A percentile compares a stretch with the other conserved stretches of the same genome.
phyloP scores from a whole-genome alignment of 257 asterid genomes.

The Phtheirospermum japonicum region DNA sequence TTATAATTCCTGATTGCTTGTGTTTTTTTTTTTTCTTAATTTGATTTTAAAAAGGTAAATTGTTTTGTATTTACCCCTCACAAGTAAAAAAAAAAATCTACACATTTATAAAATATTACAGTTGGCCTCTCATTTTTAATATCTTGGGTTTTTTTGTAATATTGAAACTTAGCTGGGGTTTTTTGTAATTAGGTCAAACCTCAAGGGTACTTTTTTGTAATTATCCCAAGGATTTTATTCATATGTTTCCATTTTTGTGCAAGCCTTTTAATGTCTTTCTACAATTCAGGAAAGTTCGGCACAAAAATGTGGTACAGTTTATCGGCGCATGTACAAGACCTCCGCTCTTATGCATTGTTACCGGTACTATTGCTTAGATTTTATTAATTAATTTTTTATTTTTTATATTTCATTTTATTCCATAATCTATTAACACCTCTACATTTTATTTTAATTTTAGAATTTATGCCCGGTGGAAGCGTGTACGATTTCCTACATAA shows the following conservation, averaged over 20 bases:
- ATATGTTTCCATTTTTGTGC: not conserved
- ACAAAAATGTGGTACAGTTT: conserved; percentile 80
- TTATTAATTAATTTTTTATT: not conserved
- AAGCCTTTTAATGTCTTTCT: conserved; percentile 22
- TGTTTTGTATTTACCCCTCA: too few species aligned
- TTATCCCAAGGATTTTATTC: too few species aligned
- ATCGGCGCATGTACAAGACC: conserved; percentile 89
- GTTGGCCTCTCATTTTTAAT: too few species aligned
- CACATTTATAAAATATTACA: too few species aligned
- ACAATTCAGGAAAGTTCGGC: conserved; percentile 73
- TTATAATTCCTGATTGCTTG: conserved; percentile 1
- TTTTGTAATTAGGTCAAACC: too few species aligned
- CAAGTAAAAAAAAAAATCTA: too few species aligned
- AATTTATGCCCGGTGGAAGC: conserved; percentile 87
- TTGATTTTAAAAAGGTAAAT: not conserved
- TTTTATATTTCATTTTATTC: not conserved
- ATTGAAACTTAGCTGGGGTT: too few species aligned
- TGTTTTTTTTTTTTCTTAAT: not conserved
- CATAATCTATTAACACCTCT: not conserved
- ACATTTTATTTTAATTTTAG: conserved; percentile 32
- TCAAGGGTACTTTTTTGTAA: too few species aligned
- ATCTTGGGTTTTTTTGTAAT: too few species aligned
- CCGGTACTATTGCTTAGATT: conserved; percentile 69
- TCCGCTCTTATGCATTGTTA: conserved; percentile 77
- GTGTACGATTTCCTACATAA: conserved; percentile 76